A percentile compares a stretch with the other conserved stretches of the same genome.
These are phyloP conservation scores for Paxillus involutus DNA, from an alignment of 768 basidiomycete genomes.

Conservation along the genomic window DNA sequence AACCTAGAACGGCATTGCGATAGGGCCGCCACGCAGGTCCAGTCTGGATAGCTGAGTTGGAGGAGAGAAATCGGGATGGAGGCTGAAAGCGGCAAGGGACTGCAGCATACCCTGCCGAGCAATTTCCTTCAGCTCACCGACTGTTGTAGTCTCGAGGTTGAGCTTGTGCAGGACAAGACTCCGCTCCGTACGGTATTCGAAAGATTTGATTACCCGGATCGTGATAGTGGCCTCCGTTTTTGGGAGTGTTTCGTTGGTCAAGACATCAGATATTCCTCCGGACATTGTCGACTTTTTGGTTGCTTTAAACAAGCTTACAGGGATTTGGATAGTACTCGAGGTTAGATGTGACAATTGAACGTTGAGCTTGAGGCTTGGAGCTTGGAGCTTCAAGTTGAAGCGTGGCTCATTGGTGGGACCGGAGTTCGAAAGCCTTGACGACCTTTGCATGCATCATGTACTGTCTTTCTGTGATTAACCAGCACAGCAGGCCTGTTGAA, in stretches of 20 bases:
- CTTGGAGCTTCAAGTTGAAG: no score
- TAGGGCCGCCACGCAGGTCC: slow-evolving; percentile 90
- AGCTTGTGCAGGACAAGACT: slow-evolving; percentile 81
- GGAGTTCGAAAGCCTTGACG: no score
- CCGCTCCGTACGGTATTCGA: slow-evolving; percentile 88
- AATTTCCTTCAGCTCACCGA: slow-evolving; percentile 73
- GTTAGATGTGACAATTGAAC: no score
- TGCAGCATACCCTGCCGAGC: slow-evolving; percentile 58
- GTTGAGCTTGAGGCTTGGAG: no score
- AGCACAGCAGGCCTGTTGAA: no score
- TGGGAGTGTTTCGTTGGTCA: slow-evolving; percentile 68
- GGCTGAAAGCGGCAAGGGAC: not conserved
- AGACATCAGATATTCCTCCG: slow-evolving; percentile 38
- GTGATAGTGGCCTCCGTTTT: slow-evolving; percentile 82
- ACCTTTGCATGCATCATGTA: no score
- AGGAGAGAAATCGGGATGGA: slow-evolving; percentile 8
- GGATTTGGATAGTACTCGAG: no score
- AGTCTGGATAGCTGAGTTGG: slow-evolving; percentile 60
- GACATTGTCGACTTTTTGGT: slow-evolving; percentile 24
- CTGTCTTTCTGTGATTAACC: no score
- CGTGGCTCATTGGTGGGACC: no score
- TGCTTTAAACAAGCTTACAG: not conserved
- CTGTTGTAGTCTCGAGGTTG: slow-evolving; percentile 78
- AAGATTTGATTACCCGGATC: slow-evolving; percentile 91
- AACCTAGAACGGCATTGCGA: slow-evolving; percentile 68